These are phyloP conservation scores for Nigrograna mackinnonii DNA, from an alignment of 2,329 filamentous ascomycete genomes.

Conservation along the genomic window DNA sequence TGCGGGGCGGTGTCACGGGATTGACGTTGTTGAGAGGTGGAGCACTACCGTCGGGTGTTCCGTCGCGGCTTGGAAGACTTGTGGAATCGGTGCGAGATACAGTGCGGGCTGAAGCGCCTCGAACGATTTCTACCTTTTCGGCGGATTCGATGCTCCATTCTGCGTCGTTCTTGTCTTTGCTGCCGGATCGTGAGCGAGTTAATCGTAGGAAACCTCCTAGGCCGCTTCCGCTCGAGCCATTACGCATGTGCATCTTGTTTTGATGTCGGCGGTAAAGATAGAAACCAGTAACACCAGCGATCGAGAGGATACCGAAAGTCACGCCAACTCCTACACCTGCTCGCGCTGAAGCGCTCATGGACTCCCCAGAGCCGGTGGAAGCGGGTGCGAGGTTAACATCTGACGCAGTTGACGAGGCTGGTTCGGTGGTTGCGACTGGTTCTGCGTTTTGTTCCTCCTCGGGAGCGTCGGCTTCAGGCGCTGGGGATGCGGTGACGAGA, in stretches of 20 bases:
- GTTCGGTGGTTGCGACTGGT: neutral
- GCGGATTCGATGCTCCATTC: slow-evolving; percentile 25
- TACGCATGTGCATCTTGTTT: slow-evolving; percentile 2
- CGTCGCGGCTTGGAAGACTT: neutral
- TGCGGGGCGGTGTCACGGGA: neutral
- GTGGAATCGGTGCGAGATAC: slow-evolving; percentile 6
- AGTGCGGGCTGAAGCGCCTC: slow-evolving; percentile 11
- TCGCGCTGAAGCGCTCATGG: slow-evolving; percentile 11
- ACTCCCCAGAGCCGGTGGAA: slow-evolving; percentile 6
- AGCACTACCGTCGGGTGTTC: neutral
- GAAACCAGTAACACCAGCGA: slow-evolving; percentile 13
- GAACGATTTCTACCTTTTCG: slow-evolving; percentile 20
- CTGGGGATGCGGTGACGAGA: slow-evolving; percentile 9
- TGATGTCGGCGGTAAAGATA: slow-evolving; percentile 17
- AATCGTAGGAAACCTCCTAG: slow-evolving; percentile 7
- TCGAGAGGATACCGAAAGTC: slow-evolving; percentile 14
- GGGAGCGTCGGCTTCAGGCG: neutral
- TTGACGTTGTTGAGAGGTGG: neutral
- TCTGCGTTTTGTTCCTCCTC: neutral
- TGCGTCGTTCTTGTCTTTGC: slow-evolving; percentile 7
- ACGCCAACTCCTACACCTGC: slow-evolving; percentile 22
- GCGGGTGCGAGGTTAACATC: slow-evolving; percentile 12
- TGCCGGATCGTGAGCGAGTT: neutral
- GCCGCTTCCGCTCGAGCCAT: neutral
- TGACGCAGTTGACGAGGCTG: slow-evolving; percentile 3